Evolutionary conservation across 2,329 filamentous ascomycete genomes (phyloP), one percentile per base, ranked within the genome.

Genomic region (Lachnellula subtilissima): DNA sequence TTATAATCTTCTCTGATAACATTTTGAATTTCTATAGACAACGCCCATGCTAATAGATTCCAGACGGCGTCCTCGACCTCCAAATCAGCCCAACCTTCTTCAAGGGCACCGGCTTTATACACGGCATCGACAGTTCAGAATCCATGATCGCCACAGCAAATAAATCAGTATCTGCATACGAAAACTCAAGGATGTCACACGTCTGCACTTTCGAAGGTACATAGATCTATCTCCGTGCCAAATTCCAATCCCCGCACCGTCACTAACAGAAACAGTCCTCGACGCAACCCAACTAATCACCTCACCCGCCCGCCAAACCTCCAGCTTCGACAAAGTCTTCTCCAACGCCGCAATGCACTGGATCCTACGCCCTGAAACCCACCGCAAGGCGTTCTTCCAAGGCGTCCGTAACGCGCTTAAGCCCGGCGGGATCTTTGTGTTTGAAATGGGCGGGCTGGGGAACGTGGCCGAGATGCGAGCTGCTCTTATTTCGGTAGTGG

Each of bases 361-460:
- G 84, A 84, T 87, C 65, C 75, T 90, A 7, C 73, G 78, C 0
- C 56, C 59, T 4, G 69, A 72, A 28, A 58, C 70, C 0, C 62
- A 65, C 0, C 76, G 82, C 9, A 61, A 69, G 3, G 64, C 68
- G 28, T 81, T 86, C 69, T 84, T 89, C 64, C 62, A 65, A 7
- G 79, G 75, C 40, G 75, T 84, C 3, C 71, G 78, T 58, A 71
- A 71, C 8, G 73, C 78, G 1, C 75, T 89, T 2, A 75, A 73
- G 36, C 78, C 80, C 0, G 78, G 77, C 11, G 86, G 84, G 1
- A 65, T 64, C 0, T 84, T 89, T 56, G 78, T 80, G 9, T 88
- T 89, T 64, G 87, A 90, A 70, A 86, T 86, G 82, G 86, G 87
- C 52, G 86, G 86, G 0, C 77, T 84, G 50, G 87, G 87, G 19